A percentile compares a stretch with the other conserved stretches of the same genome.
Conservation (phyloP, 148 eudicot species). For the Fallopia convolvulus region DNA sequence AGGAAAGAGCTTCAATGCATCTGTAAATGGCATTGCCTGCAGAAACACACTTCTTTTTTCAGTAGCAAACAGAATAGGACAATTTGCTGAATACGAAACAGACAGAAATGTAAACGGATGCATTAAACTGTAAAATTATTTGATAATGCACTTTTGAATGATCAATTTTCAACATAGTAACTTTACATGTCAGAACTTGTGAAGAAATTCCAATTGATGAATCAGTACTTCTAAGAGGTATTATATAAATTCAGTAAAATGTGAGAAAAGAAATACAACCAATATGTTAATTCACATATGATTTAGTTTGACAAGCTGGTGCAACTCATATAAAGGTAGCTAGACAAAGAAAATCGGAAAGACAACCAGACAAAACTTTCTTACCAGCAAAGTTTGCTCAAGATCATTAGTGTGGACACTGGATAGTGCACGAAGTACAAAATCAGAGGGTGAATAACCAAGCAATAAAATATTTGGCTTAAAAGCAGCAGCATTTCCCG, state of each 20-base stretch:
- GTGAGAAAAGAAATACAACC: neutral
- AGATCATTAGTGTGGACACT: conserved; percentile 84
- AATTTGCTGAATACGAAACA: neutral
- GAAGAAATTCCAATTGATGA: neutral
- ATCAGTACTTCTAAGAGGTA: neutral
- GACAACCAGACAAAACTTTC: conserved; percentile 13
- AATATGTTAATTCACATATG: neutral
- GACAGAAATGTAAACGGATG: neutral
- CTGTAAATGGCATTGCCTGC: conserved; percentile 94
- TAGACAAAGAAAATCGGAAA: neutral
- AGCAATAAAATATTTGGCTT: conserved; percentile 77
- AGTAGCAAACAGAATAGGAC: neutral
- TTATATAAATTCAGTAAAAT: neutral
- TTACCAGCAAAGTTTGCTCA: conserved; percentile 88
- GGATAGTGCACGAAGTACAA: conserved; percentile 76
- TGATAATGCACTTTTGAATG: neutral
- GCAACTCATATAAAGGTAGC: neutral
- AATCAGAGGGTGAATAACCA: conserved; percentile 76
- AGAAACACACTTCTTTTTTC: conserved; percentile 5
- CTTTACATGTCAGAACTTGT: neutral
- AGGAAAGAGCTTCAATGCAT: conserved; percentile 85
- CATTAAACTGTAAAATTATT: neutral
- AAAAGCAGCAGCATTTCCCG: conserved; percentile 50
- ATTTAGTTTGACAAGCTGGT: neutral
- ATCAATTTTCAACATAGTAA: neutral